phyloP scores from a whole-genome alignment of 2,329 filamentous ascomycete genomes.

The Colletotrichum nymphaeae region DNA sequence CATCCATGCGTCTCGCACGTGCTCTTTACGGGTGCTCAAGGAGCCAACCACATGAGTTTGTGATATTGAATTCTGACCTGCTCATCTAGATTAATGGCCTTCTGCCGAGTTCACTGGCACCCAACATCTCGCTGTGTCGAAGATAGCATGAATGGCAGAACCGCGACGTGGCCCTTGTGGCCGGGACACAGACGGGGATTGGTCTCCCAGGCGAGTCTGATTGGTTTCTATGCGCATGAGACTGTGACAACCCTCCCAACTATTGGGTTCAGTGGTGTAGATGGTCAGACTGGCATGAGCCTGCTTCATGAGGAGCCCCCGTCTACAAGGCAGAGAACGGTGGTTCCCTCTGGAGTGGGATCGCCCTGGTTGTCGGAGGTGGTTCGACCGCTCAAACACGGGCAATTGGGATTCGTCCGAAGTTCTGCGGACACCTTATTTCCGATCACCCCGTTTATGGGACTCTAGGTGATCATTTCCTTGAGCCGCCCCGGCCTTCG shows the following conservation, averaged over 20 bases:
- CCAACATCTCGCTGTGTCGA: not conserved
- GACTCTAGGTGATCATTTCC: too few species aligned
- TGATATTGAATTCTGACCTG: slow-evolving; percentile 1
- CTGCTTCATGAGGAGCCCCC: slow-evolving; percentile 2
- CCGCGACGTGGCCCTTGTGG: slow-evolving; percentile 22
- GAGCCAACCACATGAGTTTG: slow-evolving; percentile 22
- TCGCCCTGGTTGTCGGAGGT: slow-evolving; percentile 8
- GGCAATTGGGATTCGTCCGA: slow-evolving; percentile 32
- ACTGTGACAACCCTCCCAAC: slow-evolving; percentile 10
- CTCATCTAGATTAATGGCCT: slow-evolving; percentile 12
- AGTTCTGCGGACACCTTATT: slow-evolving; percentile 26
- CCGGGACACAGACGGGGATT: not conserved
- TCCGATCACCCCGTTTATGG: slow-evolving; percentile 8
- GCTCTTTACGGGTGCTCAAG: slow-evolving; percentile 1
- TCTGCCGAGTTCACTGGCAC: not conserved
- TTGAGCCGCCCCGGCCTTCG: slow-evolving; percentile 14
- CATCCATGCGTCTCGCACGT: slow-evolving; percentile 30
- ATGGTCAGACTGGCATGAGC: slow-evolving; percentile 21
- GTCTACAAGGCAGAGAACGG: slow-evolving; percentile 4
- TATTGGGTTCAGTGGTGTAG: not conserved
- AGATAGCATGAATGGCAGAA: slow-evolving; percentile 3
- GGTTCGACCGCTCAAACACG: slow-evolving; percentile 12
- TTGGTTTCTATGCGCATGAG: slow-evolving; percentile 32
- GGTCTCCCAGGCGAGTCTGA: slow-evolving; percentile 1
- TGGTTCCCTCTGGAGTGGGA: slow-evolving; percentile 28